Conservation (phyloP, 345 rosid species). For the Populus ilicifolia region DNA sequence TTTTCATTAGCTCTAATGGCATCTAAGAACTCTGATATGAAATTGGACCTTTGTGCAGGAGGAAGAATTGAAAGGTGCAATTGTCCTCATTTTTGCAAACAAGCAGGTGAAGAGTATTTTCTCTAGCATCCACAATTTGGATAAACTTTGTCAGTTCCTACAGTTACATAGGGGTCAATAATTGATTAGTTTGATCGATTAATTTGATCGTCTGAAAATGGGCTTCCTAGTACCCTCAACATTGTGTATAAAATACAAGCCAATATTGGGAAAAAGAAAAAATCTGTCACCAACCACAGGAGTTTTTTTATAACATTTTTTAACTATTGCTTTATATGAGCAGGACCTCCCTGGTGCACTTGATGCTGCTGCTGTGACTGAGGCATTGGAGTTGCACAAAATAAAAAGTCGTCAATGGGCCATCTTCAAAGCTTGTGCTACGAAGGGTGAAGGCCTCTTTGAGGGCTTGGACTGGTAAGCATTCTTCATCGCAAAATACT, state of each 20-base stretch:
- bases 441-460: constrained; percentile 27
- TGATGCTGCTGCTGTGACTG: constrained; percentile 23
- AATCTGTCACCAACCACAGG: neutral
- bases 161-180: neutral
- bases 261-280: neutral
- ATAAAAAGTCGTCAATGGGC: constrained; percentile 27
- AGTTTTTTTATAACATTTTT: neutral
- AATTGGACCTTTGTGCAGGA: constrained; percentile 26
- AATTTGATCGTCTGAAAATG: neutral
- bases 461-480: constrained; percentile 30
- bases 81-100: constrained; percentile 54
- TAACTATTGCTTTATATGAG: neutral
- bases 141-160: neutral
- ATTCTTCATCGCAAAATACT: neutral
- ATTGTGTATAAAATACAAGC: neutral
- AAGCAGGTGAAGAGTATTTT: constrained; percentile 41
- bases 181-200: neutral
- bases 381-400: constrained; percentile 29
- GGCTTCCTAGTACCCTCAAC: neutral
- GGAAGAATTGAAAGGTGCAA: constrained; percentile 52
- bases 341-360: constrained; percentile 25
- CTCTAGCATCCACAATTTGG: neutral
- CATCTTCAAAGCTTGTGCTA: constrained; percentile 27
- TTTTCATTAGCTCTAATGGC: neutral
- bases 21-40: neutral